Base-by-base conservation (phyloP, 2,329 filamentous ascomycete species). In the Fusarium oligoseptatum region DNA sequence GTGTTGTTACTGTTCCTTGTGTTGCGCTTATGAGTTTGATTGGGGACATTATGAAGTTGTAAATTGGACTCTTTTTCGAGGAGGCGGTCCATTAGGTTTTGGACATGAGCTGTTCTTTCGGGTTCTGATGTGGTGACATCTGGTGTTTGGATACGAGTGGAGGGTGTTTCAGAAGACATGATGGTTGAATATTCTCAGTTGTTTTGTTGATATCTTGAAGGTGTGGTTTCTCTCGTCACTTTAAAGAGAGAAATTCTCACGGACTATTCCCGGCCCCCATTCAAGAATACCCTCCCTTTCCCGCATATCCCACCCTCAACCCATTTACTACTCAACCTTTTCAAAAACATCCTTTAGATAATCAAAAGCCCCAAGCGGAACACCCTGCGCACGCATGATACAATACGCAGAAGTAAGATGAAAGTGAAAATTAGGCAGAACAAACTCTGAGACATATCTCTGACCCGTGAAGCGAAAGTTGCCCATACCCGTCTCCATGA, bases 401-500 rank as follows among this genome's bases (percentile, higher is more conserved):
- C 81, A 84, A 79, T 92, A 92, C 11, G 88, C 86, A 15, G 85
- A 89, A 12, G 83, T 84, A 12, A 88, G 67, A 73, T 92, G 91
- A 73, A 92, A 92, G 80, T 86, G 91, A 74, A 91, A 87, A 76
- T 92, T 91, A 4, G 90, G 88, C 27, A 91, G 77, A 3, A 81
- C 84, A 77, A 84, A 87, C 6, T 80, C 77, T 36, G 80, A 76
- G 12, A 88, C 73, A 74, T 89, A 90, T 2, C 80, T 76, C 64
- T 82, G 73, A 0, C 81, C 85, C 3, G 67, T 75, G 60, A 80
- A 81, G 29, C 64, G 65, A 17, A 78, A 80, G 55, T 72, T 75
- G 11, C 79, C 80, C 70, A 73, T 67, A 45, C 67, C 76, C 14
- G 74, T 68, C 67, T 71, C 74, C 73, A 78, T 74, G 58, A 79